Conservation (phyloP, 2,329 filamentous ascomycete species). For the Neurospora crassa region DNA sequence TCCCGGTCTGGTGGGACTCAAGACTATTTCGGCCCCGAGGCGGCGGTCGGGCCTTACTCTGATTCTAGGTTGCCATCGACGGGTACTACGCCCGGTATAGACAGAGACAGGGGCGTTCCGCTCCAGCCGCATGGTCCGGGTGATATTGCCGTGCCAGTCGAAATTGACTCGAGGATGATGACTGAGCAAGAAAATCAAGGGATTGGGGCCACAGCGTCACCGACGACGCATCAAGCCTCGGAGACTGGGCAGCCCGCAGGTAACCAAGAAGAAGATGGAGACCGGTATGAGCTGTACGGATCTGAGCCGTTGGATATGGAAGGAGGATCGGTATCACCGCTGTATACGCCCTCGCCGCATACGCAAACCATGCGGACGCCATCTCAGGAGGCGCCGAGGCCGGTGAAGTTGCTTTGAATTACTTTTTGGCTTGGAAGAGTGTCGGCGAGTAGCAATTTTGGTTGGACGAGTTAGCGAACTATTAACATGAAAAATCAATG, state of each 20-base stretch:
- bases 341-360: conserved; percentile 3
- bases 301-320: conserved; percentile 17
- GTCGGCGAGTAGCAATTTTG: neutral
- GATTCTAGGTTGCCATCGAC: conserved; percentile 20
- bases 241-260: conserved; percentile 2
- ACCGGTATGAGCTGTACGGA: conserved; percentile 37
- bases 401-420: neutral
- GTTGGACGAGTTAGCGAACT: neutral
- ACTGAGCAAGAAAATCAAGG: neutral
- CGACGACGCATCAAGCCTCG: conserved; percentile 1
- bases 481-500: neutral
- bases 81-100: conserved; percentile 21
- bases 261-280: conserved; percentile 20
- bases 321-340: conserved; percentile 6
- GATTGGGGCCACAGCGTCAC: neutral
- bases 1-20: conserved; percentile 24
- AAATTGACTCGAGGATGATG: conserved; percentile 35
- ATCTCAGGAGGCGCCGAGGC: neutral
- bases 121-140: conserved; percentile 35
- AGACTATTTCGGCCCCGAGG: conserved; percentile 35
- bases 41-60: conserved; percentile 37
- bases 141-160: conserved; percentile 42
- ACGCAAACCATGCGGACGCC: conserved; percentile 2
- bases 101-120: conserved; percentile 28
- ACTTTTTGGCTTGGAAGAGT: neutral